Conservation (phyloP, 2,329 filamentous ascomycete species). For the Coleophoma crateriformis region DNA sequence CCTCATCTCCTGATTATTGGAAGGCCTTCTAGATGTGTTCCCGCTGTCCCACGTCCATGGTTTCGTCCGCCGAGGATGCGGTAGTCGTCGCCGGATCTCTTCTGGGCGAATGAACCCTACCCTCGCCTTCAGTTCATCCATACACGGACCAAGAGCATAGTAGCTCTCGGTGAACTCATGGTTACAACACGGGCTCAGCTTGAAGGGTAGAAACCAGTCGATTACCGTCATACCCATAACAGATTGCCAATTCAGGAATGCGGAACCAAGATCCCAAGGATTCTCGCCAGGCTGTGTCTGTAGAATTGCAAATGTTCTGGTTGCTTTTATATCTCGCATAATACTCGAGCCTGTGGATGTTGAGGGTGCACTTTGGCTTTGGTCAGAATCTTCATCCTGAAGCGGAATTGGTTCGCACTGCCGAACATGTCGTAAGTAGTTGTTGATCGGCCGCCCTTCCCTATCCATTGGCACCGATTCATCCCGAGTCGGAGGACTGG, state of each 20-base stretch:
- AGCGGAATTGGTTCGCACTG: constrained; percentile 1
- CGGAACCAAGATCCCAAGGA: constrained; percentile 71
- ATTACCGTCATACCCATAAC: constrained; percentile 69
- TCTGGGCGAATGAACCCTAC: constrained; percentile 1
- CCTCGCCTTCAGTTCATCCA: constrained; percentile 45
- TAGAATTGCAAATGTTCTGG: constrained; percentile 73
- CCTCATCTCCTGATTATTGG: not conserved
- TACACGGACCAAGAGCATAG: constrained; percentile 59
- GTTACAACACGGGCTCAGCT: constrained; percentile 65
- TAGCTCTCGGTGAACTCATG: constrained; percentile 62
- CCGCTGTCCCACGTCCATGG: no score
- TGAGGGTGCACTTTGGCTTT: no score
- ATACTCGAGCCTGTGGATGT: not conserved
- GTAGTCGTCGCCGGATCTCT: not conserved
- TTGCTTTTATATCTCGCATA: constrained; percentile 31
- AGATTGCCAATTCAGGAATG: constrained; percentile 64
- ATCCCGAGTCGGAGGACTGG: constrained; percentile 6
- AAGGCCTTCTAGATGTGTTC: not conserved
- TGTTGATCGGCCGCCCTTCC: not conserved
- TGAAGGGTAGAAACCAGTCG: constrained; percentile 80
- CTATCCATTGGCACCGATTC: not conserved
- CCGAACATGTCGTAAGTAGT: constrained; percentile 1
- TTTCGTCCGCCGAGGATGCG: not conserved
- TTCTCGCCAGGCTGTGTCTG: constrained; percentile 71
- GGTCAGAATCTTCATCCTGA: constrained; percentile 3